These are phyloP conservation scores for Sicyos baderoa DNA, from an alignment of 306 rosid genomes.

Conservation along the genomic window DNA sequence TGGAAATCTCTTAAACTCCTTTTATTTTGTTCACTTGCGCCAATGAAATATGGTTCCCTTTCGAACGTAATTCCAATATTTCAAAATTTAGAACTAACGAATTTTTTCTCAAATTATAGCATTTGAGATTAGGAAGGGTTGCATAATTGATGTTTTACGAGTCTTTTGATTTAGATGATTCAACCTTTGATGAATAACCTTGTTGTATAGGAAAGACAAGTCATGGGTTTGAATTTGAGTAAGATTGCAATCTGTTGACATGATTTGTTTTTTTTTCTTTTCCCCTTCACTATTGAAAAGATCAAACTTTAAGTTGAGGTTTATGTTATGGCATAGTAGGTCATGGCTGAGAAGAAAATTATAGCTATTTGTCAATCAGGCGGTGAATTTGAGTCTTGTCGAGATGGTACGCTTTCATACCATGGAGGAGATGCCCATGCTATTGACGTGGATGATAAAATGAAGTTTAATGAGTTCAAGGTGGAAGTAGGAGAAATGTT, in stretches of 20 bases:
- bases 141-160: too few relatives aligned
- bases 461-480: conserved; percentile 63
- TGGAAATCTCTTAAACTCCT: background rate
- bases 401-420: conserved; percentile 65
- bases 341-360: conserved; percentile 57
- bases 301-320: conserved; percentile 9
- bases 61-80: background rate
- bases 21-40: background rate
- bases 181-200: too few relatives aligned
- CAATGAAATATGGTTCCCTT: background rate
- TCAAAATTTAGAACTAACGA: background rate
- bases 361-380: conserved; percentile 92
- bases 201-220: too few relatives aligned
- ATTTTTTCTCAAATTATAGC: background rate
- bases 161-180: too few relatives aligned
- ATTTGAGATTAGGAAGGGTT: background rate
- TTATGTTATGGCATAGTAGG: conserved; percentile 30
- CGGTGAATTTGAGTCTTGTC: conserved; percentile 58
- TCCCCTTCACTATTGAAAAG: background rate
- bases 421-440: conserved; percentile 87
- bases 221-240: background rate
- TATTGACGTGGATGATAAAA: conserved; percentile 66
- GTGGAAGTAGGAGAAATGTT: conserved; percentile 76
- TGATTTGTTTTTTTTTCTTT: background rate
- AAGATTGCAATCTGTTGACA: background rate